Conservation (phyloP, 805 yeast genomes). For the Lipomyces japonicus region DNA sequence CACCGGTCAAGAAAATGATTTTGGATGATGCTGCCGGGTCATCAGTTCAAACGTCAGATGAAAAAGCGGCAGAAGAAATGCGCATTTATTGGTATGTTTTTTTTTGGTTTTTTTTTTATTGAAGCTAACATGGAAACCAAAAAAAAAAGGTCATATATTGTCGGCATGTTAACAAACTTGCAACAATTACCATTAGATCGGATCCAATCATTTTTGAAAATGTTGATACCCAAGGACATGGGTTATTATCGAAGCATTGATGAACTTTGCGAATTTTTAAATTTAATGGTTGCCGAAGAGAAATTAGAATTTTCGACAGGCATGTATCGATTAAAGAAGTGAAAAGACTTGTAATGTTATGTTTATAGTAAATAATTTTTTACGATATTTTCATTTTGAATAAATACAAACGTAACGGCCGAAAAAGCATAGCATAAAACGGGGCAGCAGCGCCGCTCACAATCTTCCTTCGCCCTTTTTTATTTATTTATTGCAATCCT, state of each 20-base stretch:
- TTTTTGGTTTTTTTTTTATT: too few species aligned
- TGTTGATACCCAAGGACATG: slow-evolving; percentile 54
- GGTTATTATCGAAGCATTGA: slow-evolving; percentile 41
- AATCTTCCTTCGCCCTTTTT: too few species aligned
- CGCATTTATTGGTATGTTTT: slow-evolving; percentile 30
- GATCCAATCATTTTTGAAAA: slow-evolving; percentile 52
- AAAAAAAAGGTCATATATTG: slow-evolving; percentile 48
- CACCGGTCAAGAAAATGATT: slow-evolving; percentile 8
- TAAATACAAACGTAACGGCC: too few species aligned
- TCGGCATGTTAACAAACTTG: slow-evolving; percentile 55
- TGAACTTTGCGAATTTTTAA: slow-evolving; percentile 45
- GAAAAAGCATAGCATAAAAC: too few species aligned
- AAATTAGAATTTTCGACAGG: slow-evolving; percentile 40
- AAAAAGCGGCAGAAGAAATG: slow-evolving; percentile 38
- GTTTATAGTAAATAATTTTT: slow-evolving; percentile 3
- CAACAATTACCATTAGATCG: slow-evolving; percentile 48
- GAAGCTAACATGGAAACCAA: slow-evolving; percentile 2
- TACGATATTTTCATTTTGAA: not conserved
- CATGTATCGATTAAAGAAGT: slow-evolving; percentile 37
- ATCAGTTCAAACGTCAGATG: slow-evolving; percentile 34
- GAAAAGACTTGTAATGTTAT: too few species aligned
- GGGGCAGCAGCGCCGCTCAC: too few species aligned
- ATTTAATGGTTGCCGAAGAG: slow-evolving; percentile 45
- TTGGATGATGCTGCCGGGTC: slow-evolving; percentile 18
- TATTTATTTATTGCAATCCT: too few species aligned